Percentiles rank a stretch among this genome's conserved stretches.
phyloP scores from a whole-genome alignment of 1,139 yeast genomes.

The Saccharomyces hybrid region DNA sequence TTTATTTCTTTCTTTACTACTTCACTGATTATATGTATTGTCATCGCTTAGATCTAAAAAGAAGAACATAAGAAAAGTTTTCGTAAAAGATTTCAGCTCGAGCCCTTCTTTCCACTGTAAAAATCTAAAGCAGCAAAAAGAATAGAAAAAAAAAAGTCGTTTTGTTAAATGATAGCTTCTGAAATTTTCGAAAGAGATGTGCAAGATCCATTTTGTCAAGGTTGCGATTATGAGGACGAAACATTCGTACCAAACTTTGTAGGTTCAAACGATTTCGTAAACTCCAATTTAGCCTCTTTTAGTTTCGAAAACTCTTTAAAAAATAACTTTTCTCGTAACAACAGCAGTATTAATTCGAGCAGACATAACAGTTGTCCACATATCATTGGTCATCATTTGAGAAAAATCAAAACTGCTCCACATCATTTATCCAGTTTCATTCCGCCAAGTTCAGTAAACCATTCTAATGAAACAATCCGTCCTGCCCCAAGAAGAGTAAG shows the following conservation, averaged over 20 bases:
- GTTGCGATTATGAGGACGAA: slow-evolving; percentile 16
- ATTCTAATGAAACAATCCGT: background rate
- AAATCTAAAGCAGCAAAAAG: too few relatives aligned
- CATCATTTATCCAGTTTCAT: background rate
- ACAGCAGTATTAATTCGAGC: background rate
- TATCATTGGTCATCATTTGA: background rate
- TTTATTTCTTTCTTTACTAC: too few relatives aligned
- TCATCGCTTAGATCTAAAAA: too few relatives aligned
- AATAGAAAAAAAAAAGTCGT: too few relatives aligned
- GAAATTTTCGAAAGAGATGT: slow-evolving; percentile 21
- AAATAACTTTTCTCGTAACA: background rate
- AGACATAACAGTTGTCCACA: background rate
- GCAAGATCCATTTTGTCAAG: slow-evolving; percentile 23
- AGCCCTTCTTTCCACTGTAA: too few relatives aligned
- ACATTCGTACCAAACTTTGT: background rate
- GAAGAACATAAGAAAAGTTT: too few relatives aligned
- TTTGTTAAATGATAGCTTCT: background rate
- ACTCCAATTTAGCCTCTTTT: background rate
- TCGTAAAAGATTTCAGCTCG: too few relatives aligned
- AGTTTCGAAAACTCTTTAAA: background rate
- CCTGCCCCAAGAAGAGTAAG: slow-evolving; percentile 7
- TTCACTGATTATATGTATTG: too few relatives aligned
- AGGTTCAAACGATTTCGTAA: background rate
- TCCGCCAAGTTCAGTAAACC: background rate
- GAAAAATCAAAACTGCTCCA: slow-evolving; percentile 6